Evolutionary conservation across 495 filamentous ascomycete genomes (phyloP), one percentile per base, ranked within the genome.

Genomic region (Penicillium coffeae): DNA sequence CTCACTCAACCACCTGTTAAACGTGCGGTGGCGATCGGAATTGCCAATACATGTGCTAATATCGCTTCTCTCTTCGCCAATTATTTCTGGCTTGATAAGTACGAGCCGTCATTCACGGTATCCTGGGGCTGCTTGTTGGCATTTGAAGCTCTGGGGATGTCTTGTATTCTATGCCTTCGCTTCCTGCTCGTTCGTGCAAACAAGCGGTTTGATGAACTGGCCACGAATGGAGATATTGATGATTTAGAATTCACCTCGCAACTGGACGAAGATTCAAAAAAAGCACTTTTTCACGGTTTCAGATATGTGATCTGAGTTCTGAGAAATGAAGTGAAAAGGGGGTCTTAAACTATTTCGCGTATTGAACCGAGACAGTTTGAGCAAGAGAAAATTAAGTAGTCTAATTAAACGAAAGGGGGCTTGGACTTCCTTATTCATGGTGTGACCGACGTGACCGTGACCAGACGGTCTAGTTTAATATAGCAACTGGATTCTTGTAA

Each of bases 1-100:
- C 74, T 94, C 35, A 88, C 88, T 2, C 81, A 89, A 13, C 89
- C 90, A 2, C 88, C 86, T 0, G 82, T 86, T 0, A 95, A 95
- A 68, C 83, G 89, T 47, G 88, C 89, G 1, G 89, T 87, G 1
- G 87, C 87, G 0, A 67, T 92, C 2, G 90, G 88, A 8, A 78
- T 81, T 50, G 89, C 91, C 62, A 95, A 95, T 55, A 86, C 87
- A 5, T 76, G 91, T 19, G 79, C 78, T 12, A 93, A 91, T 59
- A 71, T 75, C 13, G 78, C 78, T 38, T 80, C 74, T 43, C 65
- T 94, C 57, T 93, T 88, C 58, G 85, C 86, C 1, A 78, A 73
- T 43, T 93, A 90, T 56, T 40, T 40, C 15, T 59, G 51, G 55
- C 20, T 59, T 21, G 55, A 59, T 35, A 15, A 52, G 33, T 59